Conservation (phyloP, 208 protist species). For the Acanthamoeba sp. region DNA sequence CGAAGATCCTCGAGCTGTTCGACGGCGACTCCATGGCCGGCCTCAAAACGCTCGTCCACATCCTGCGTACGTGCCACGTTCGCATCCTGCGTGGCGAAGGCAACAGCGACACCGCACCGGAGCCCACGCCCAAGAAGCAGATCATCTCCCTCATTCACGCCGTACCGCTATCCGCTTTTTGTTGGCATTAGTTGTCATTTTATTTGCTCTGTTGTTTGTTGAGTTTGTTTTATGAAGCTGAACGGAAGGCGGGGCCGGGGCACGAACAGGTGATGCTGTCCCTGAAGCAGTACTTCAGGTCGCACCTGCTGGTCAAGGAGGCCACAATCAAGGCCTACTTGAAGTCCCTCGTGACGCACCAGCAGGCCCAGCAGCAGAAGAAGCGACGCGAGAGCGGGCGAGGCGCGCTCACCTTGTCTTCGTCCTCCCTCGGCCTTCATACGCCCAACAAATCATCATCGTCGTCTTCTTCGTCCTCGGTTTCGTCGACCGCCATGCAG, state of each 20-base stretch:
- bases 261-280: conserved; percentile 8
- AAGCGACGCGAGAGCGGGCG: conserved; percentile 11
- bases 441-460: neutral
- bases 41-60: conserved; percentile 51
- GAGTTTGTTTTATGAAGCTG: neutral
- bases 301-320: conserved; percentile 72
- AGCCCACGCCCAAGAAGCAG: conserved; percentile 64
- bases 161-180: neutral
- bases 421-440: conserved; percentile 9
- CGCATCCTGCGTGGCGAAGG: conserved; percentile 22
- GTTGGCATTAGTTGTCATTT: neutral
- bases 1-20: conserved; percentile 61
- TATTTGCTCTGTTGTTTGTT: neutral
- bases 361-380: neutral
- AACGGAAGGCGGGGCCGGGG: neutral
- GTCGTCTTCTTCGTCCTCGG: neutral
- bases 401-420: neutral
- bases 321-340: neutral
- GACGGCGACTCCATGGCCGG: conserved; percentile 30
- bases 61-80: conserved; percentile 51
- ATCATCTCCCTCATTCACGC: conserved; percentile 71
- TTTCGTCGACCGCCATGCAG: neutral
- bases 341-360: neutral
- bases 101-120: neutral
- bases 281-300: conserved; percentile 78